phyloP scores from a whole-genome alignment of 2,329 filamentous ascomycete genomes.

The Colletotrichum ledebouriae region DNA sequence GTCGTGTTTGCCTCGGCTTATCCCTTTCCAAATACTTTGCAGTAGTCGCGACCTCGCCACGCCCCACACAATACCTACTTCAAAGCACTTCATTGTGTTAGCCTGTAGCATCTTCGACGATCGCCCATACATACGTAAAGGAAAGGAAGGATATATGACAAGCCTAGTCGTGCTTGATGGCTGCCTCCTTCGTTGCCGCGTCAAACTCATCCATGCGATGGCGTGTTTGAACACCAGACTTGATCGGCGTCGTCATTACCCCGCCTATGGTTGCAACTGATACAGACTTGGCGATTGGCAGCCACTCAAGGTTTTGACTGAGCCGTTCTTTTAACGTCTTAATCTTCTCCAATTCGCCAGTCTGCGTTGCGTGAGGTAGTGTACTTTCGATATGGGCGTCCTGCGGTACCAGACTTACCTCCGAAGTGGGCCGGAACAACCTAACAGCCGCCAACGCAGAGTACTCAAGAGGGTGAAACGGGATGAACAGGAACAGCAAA shows the following conservation, averaged over 20 bases:
- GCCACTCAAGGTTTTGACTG: not conserved
- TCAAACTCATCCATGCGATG: constrained; percentile 7
- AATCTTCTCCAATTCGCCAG: not conserved
- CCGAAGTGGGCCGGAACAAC: not conserved
- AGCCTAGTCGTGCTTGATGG: constrained; percentile 1
- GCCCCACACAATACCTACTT: too few species aligned
- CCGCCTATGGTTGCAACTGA: not conserved
- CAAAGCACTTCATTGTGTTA: too few species aligned
- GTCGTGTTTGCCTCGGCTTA: too few species aligned
- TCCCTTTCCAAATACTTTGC: too few species aligned
- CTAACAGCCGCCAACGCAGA: too few species aligned
- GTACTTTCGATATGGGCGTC: not conserved
- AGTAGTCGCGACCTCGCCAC: too few species aligned
- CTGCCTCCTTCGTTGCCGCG: not conserved
- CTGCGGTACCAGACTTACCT: not conserved
- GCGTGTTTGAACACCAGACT: constrained; percentile 15
- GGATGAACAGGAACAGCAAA: too few species aligned
- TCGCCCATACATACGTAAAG: not conserved
- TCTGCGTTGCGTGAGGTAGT: not conserved
- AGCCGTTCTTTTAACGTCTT: not conserved
- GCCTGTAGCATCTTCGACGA: too few species aligned
- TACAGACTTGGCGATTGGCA: constrained; percentile 1
- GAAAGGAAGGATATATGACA: not conserved
- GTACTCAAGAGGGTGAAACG: too few species aligned
- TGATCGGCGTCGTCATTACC: constrained; percentile 21